Evolutionary conservation across 129 eudicot genomes (phyloP).

Genomic region (Sambucus nigra): DNA sequence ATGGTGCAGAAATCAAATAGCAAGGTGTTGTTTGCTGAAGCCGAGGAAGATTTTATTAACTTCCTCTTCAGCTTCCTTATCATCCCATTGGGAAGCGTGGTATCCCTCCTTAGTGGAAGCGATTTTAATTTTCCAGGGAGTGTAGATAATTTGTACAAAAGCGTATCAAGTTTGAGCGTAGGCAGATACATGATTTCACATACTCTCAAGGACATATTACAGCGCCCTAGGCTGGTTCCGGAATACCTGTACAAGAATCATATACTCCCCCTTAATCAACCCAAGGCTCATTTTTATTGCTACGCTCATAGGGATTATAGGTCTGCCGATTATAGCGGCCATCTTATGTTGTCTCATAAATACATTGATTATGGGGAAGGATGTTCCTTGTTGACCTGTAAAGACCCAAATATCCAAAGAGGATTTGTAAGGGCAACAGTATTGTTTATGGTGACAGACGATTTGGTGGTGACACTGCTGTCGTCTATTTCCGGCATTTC

Average conservation of each 20-base stretch:
- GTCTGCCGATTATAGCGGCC: not conserved
- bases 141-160: constrained; percentile 16
- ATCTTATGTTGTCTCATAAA: not conserved
- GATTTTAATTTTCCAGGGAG: not conserved
- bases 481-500: constrained; percentile 18
- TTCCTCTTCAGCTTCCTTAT: constrained; percentile 23
- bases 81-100: constrained; percentile 19
- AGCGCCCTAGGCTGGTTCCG: not conserved
- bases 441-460: constrained; percentile 21
- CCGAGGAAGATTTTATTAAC: constrained; percentile 27
- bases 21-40: constrained; percentile 21
- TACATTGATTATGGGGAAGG: not conserved
- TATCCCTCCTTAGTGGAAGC: not conserved
- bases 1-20: constrained; percentile 19
- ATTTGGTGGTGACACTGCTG: constrained; percentile 14
- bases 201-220: not conserved
- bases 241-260: not conserved
- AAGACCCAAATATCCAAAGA: not conserved
- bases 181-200: not conserved
- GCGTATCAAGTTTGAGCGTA: constrained; percentile 2
- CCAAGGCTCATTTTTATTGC: not conserved
- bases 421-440: constrained; percentile 1
- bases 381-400: not conserved
- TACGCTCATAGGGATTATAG: no score
- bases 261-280: not conserved